Conservation (phyloP, 768 basidiomycete genomes). For the Boletus speciosus region DNA sequence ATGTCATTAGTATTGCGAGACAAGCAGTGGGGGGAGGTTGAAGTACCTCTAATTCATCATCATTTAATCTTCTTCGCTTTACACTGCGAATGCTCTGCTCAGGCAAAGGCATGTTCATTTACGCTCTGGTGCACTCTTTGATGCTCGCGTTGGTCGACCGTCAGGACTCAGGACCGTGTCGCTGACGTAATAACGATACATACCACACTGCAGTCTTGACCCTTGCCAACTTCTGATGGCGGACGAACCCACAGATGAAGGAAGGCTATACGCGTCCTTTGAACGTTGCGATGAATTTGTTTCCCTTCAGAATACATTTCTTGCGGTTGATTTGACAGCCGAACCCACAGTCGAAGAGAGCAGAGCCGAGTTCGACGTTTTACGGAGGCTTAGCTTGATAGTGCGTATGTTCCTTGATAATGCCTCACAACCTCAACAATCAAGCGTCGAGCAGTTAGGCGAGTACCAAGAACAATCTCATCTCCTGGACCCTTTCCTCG, state of each 20-base stretch:
- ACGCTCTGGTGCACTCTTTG: not conserved
- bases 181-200: constrained; percentile 22
- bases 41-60: constrained; percentile 33
- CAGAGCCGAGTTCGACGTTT: constrained; percentile 38
- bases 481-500: constrained; percentile 86
- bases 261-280: constrained; percentile 51
- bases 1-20: constrained; percentile 1
- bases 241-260: constrained; percentile 40
- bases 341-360: constrained; percentile 44
- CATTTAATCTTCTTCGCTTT: constrained; percentile 45
- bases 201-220: not conserved
- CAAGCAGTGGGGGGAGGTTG: not conserved
- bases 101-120: constrained; percentile 4
- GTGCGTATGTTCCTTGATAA: constrained; percentile 38
- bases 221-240: constrained; percentile 26
- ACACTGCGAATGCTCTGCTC: constrained; percentile 20
- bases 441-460: constrained; percentile 53
- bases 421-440: not conserved
- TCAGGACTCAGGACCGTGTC: not conserved
- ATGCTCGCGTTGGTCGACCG: too few relatives aligned
- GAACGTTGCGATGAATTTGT: constrained; percentile 61
- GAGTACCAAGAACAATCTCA: constrained; percentile 93
- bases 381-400: constrained; percentile 45
- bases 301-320: constrained; percentile 47
- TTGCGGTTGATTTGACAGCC: constrained; percentile 44